These are phyloP conservation scores for Cicer arietinum DNA, from an alignment of 306 rosid genomes.

Conservation along the genomic window DNA sequence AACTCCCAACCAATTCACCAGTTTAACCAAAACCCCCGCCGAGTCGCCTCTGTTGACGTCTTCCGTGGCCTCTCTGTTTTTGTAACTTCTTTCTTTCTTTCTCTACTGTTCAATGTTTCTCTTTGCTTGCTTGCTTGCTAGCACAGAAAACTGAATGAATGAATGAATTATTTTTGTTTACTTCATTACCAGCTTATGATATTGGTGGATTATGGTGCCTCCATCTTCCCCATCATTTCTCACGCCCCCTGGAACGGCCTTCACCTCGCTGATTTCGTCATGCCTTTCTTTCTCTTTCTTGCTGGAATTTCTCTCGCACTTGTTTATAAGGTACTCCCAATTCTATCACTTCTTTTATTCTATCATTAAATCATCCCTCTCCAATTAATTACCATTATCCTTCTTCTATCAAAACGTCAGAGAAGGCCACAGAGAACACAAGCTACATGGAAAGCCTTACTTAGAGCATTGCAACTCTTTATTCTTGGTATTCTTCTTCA, in stretches of 20 bases:
- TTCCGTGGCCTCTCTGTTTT: conserved; percentile 95
- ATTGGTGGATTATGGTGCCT: conserved; percentile 76
- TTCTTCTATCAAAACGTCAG: conserved; percentile 43
- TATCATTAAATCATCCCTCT: no score
- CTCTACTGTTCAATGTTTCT: conserved; percentile 16
- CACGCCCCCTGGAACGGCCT: conserved; percentile 88
- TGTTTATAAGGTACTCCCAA: conserved; percentile 64
- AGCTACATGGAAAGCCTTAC: conserved; percentile 69
- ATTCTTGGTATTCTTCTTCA: conserved; percentile 78
- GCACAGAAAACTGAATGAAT: not conserved
- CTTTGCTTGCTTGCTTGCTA: not conserved
- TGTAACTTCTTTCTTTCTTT: conserved; percentile 48
- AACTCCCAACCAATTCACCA: conserved; percentile 39
- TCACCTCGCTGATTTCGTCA: conserved; percentile 83
- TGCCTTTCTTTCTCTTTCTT: conserved; percentile 89
- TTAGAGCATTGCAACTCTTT: conserved; percentile 67
- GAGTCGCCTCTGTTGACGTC: conserved; percentile 86
- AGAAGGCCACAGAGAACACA: conserved; percentile 56
- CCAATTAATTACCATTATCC: no score
- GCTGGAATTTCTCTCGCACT: conserved; percentile 84
- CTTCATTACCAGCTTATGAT: conserved; percentile 74
- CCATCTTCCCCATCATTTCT: conserved; percentile 68
- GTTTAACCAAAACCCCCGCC: conserved; percentile 24
- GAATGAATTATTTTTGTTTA: not conserved
- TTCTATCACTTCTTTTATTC: not conserved